Base-by-base conservation (phyloP, 106 monocot species). In the Cymbidium sinense region DNA sequence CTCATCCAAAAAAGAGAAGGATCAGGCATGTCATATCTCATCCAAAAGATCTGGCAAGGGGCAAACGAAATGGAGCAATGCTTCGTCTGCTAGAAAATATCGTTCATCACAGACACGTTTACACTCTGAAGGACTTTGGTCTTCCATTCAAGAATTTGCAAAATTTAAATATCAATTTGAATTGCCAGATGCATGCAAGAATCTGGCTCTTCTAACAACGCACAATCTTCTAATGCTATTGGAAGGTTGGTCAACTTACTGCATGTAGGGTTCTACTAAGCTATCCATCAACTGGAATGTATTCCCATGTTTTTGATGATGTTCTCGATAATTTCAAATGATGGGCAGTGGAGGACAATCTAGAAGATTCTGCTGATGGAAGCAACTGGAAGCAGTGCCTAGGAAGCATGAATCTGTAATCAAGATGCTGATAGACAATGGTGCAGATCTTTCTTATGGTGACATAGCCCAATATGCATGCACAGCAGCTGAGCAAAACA, bases 151-250 rank as follows among this genome's bases (percentile, higher is more conserved):
- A 35, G 95, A 95, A 79, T 91, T 99, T 79, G 85, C 92, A 50
- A 92, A 73, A 85, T 83, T 73, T 13, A 99, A 99, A 87, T 99
- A 99, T 75, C 85, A 93, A n/a, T n/a, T n/a, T n/a, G n/a, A n/a
- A n/a, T n/a, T n/a, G n/a, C 85, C 50, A 92, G 98, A 80, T 94
- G 86, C 80, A 8, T 88, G 30, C 58, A 87, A 74, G 88, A 94
- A 51, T 84, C 86, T 79, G 89, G 83, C 19, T 86, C 44, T 85
- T 90, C 73, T 11, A 89, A 79, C 33, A 88, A 84, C 86, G 86
- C 83, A 28, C 87, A 92, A 52, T 43, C 83, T 51, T 88, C 98
- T 77, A 84, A 94, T 78, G 71, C 73, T 58, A 81, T 98, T 75
- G 98, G 94, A 79, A 98, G 82, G 83, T 82, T 98, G 43, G 86